phyloP scores from a whole-genome alignment of 2,329 filamentous ascomycete genomes.

The Xylaria sp. region DNA sequence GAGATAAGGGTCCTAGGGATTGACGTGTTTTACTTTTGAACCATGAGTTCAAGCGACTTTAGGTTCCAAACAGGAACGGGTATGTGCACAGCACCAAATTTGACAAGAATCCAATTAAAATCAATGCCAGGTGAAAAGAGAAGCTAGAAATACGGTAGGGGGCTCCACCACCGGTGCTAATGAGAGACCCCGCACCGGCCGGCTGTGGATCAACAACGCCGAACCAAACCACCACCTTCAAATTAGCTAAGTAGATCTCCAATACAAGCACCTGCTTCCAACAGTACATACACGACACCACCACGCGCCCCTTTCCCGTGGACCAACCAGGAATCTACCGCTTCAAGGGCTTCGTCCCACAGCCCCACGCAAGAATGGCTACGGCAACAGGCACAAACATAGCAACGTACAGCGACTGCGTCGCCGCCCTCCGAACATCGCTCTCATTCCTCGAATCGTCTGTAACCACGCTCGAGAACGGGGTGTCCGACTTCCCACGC shows the following conservation, averaged over 20 bases:
- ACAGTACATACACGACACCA: neutral
- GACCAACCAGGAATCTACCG: too few relatives aligned
- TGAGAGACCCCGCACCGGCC: too few relatives aligned
- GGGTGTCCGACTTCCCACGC: conserved; percentile 67
- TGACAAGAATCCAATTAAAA: too few relatives aligned
- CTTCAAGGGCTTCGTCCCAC: neutral
- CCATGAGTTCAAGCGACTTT: too few relatives aligned
- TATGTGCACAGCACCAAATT: too few relatives aligned
- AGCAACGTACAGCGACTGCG: conserved; percentile 64
- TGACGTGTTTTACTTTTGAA: too few relatives aligned
- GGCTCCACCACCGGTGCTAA: too few relatives aligned
- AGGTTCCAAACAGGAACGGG: too few relatives aligned
- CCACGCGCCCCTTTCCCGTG: neutral
- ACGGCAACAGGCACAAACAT: conserved; percentile 20
- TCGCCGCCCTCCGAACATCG: conserved; percentile 67
- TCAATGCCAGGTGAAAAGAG: too few relatives aligned
- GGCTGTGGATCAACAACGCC: neutral
- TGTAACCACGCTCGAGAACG: conserved; percentile 64
- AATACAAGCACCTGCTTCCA: neutral
- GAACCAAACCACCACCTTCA: neutral
- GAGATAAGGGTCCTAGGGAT: too few relatives aligned
- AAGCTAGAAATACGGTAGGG: too few relatives aligned
- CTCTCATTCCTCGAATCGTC: conserved; percentile 69
- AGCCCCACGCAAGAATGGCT: conserved; percentile 5
- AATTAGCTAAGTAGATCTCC: neutral